phyloP scores from a whole-genome alignment of 345 rosid genomes.

The Linum tenue region DNA sequence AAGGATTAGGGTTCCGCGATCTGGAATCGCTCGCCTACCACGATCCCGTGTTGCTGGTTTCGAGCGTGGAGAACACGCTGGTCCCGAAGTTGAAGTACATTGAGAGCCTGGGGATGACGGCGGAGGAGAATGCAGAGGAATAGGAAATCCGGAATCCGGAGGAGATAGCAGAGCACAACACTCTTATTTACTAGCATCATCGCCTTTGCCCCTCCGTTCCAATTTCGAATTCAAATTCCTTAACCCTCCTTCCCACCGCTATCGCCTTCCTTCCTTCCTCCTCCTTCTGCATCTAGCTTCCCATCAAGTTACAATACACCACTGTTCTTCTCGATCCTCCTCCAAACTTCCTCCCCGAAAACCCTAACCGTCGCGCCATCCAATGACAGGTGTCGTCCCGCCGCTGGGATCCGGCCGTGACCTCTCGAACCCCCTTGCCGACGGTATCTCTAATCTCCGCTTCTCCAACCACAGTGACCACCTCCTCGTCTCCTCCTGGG shows the following conservation, averaged over 20 bases:
- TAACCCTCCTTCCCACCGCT: background rate
- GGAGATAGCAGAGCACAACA: too few species aligned
- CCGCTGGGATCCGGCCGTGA: constrained; percentile 61
- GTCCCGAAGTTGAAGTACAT: constrained; percentile 68
- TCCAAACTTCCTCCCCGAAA: constrained; percentile 7
- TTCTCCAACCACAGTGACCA: constrained; percentile 92
- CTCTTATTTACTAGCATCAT: too few species aligned
- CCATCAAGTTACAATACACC: too few species aligned
- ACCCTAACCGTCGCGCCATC: background rate
- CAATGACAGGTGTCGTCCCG: constrained; percentile 44
- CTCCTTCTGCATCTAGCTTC: background rate
- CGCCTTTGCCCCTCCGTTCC: background rate
- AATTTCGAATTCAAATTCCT: constrained; percentile 11
- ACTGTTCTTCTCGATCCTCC: background rate
- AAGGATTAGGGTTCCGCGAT: constrained; percentile 68
- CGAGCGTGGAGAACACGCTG: constrained; percentile 69
- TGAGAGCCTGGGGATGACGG: constrained; percentile 54
- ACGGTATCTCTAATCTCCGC: constrained; percentile 89
- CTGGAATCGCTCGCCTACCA: constrained; percentile 64
- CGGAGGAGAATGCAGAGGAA: too few species aligned
- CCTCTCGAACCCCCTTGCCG: constrained; percentile 74
- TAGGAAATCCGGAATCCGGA: too few species aligned
- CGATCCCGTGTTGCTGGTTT: constrained; percentile 65
- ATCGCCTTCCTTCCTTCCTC: background rate
- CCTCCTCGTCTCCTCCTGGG: constrained; percentile 96